Evolutionary conservation across 176 grass and related monocot genomes (phyloP).

Genomic region (Carex littledalei): DNA sequence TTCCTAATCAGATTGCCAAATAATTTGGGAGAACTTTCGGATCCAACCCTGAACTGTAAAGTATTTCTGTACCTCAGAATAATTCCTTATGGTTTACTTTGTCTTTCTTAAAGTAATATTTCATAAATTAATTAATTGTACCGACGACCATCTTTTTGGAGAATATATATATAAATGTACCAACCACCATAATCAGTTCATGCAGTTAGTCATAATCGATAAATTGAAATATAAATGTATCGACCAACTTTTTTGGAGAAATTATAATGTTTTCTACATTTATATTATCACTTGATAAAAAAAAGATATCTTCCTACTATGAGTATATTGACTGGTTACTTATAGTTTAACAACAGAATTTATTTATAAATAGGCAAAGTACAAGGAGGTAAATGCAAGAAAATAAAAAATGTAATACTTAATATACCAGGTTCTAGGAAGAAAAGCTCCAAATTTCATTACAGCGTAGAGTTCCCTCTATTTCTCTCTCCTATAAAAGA

Average conservation of each 20-base stretch:
- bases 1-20: neutral
- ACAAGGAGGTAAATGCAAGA: neutral
- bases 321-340: neutral
- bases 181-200: too few relatives aligned
- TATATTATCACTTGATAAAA: too few relatives aligned
- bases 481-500: slow-evolving; percentile 34
- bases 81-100: neutral
- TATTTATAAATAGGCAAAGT: neutral
- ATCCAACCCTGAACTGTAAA: neutral
- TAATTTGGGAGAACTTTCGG: neutral
- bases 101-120: neutral
- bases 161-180: too few relatives aligned
- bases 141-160: too few relatives aligned
- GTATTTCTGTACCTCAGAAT: neutral
- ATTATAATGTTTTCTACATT: too few relatives aligned
- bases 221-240: too few relatives aligned
- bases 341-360: neutral
- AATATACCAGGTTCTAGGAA: slow-evolving; percentile 10
- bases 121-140: neutral
- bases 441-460: slow-evolving; percentile 20
- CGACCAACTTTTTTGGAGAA: too few relatives aligned
- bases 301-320: too few relatives aligned
- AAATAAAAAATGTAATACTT: neutral
- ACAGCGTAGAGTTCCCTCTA: slow-evolving; percentile 28
- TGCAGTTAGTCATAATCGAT: too few relatives aligned